Evolutionary conservation across 352 stramenopile species (phyloP), one percentile per base, ranked within the genome.

Genomic region (Phytophthora fragariaefolia): DNA sequence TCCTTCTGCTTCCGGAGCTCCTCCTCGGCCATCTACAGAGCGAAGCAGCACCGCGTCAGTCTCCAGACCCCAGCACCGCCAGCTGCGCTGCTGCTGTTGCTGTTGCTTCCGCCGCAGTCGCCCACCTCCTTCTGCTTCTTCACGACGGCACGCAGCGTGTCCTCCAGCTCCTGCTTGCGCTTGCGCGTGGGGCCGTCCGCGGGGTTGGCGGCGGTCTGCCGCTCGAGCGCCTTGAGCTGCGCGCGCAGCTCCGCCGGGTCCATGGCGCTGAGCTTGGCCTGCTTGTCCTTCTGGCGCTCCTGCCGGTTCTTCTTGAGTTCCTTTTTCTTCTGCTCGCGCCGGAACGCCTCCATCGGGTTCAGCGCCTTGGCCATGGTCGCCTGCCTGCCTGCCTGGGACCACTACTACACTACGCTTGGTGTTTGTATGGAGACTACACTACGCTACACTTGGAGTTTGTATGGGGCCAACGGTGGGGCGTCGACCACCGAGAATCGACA

Each of bases 301-400:
- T 58, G 3, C 12, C 79, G 74, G 51, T 90, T 72, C 74, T 91
- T 93, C 72, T 93, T 93, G 30, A 91, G 76, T 69, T 93, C 85
- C 79, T 93, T 93, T 65, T 93, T 93, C 80, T 93, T 93, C 73
- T 93, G 83, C 63, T 91, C 85, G 47, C 81, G 74, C 51, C 83
- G 81, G 55, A 80, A 93, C 61, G 75, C 74, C 59, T 93, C 85
- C 80, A 93, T 89, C 27, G 85, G 80, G 57, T 91, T 93, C 48
- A 77, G 47, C 42, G 81, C 74, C 80, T 83, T 85, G 49, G 68
- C 79, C 83, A 93, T 90, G 47, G 46, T 58, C n/a, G 7, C 26
- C 18, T 22, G 12, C 4, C 6, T 36, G n/a, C 1, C 20, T 10
- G 38, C 8, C 38, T 46, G 12, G 38, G 9, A 20, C 38, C 12